Conservation (phyloP, 208 protist genomes). For the Leptomonas pyrrhocoris region DNA sequence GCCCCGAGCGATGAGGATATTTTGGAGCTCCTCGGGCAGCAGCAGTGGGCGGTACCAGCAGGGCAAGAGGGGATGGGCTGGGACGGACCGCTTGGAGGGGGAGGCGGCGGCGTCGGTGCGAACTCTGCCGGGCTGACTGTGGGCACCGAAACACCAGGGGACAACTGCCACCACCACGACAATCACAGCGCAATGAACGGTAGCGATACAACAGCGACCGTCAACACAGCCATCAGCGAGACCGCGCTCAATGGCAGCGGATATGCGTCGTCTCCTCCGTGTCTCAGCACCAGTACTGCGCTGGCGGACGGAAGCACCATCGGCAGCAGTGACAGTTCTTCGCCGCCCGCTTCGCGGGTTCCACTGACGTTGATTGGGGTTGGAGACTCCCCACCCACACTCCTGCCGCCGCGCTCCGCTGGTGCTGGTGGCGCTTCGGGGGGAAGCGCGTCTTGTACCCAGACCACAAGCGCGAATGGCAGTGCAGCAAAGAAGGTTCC, state of each 20-base stretch:
- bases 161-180: neutral
- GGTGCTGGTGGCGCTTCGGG: no score
- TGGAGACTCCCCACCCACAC: neutral
- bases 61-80: slow-evolving; percentile 5
- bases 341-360: neutral
- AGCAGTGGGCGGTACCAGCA: slow-evolving; percentile 12
- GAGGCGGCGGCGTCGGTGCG: neutral
- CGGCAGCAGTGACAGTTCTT: slow-evolving; percentile 3
- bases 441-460: neutral
- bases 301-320: neutral
- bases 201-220: neutral
- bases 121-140: neutral
- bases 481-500: neutral
- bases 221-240: neutral
- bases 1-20: slow-evolving; percentile 44
- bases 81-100: neutral
- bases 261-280: neutral
- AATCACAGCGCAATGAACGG: neutral
- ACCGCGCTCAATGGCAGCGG: neutral
- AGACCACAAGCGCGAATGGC: neutral
- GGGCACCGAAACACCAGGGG: neutral
- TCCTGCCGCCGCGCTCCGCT: neutral
- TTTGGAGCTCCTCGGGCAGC: slow-evolving; percentile 36
- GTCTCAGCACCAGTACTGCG: neutral
- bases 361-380: neutral